Conservation (phyloP, 2,329 filamentous ascomycete species). For the Hymenoscyphus occultus region DNA sequence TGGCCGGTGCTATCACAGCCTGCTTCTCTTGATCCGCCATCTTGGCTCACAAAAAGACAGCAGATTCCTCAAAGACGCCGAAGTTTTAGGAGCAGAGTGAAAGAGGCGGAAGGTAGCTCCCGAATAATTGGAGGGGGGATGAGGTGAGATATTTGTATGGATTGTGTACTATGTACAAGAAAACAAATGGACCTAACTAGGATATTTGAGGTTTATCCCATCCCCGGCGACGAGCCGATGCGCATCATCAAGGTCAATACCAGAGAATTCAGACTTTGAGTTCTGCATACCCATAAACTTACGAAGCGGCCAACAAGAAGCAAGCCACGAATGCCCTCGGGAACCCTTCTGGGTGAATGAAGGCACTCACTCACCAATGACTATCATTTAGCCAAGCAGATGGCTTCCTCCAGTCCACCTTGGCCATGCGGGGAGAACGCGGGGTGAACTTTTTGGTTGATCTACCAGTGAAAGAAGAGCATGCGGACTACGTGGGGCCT, state of each 20-base stretch:
- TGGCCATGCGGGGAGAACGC: background rate
- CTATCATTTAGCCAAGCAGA: background rate
- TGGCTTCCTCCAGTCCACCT: background rate
- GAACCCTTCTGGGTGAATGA: background rate
- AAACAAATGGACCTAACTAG: background rate
- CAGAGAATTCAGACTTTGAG: background rate
- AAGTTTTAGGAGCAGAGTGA: background rate
- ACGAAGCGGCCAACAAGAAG: background rate
- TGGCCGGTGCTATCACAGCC: background rate
- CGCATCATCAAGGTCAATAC: background rate
- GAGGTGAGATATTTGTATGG: background rate
- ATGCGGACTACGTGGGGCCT: background rate
- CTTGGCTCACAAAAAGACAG: background rate
- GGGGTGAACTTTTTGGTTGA: background rate
- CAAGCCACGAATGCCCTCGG: background rate
- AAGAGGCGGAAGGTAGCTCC: background rate
- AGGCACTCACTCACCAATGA: background rate
- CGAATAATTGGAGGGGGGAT: background rate
- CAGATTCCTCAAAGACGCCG: no score
- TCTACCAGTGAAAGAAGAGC: background rate
- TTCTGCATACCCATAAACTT: background rate
- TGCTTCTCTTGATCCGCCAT: slow-evolving; percentile 16
- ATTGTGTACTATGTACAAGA: background rate
- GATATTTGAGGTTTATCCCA: background rate
- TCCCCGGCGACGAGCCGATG: background rate